Conservation (phyloP, 805 yeast species). For the Yueomyces sp. region DNA sequence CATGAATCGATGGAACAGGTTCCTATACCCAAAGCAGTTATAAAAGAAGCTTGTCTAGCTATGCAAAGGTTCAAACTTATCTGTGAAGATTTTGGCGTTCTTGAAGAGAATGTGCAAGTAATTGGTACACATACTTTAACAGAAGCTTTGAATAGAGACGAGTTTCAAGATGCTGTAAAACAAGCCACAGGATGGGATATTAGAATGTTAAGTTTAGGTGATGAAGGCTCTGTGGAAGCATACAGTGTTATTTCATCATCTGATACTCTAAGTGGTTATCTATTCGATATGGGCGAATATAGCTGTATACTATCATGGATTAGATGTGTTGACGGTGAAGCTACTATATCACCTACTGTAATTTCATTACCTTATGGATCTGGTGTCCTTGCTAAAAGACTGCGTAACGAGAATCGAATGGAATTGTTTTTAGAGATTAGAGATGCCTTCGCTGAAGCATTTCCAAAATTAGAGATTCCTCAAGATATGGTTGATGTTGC, state of each 20-base stretch:
- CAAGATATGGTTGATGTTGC: constrained; percentile 37
- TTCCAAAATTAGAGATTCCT: constrained; percentile 41
- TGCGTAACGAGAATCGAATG: constrained; percentile 37
- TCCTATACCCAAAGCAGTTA: constrained; percentile 45
- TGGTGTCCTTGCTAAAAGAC: constrained; percentile 46
- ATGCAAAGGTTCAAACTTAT: constrained; percentile 55
- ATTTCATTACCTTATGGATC: constrained; percentile 65
- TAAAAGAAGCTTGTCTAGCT: constrained; percentile 46
- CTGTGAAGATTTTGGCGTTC: constrained; percentile 65
- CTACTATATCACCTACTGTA: constrained; percentile 41
- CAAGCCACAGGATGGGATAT: constrained; percentile 59
- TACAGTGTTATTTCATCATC: constrained; percentile 67
- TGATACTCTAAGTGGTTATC: constrained; percentile 50
- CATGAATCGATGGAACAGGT: constrained; percentile 27
- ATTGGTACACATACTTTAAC: constrained; percentile 69
- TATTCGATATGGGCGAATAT: constrained; percentile 66
- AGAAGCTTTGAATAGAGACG: constrained; percentile 50
- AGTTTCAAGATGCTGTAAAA: constrained; percentile 40
- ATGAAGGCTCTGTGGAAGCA: constrained; percentile 56
- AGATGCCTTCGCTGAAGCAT: constrained; percentile 35
- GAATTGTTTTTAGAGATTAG: constrained; percentile 41
- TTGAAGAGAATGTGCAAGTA: constrained; percentile 43
- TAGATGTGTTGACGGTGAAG: constrained; percentile 39
- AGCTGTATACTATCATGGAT: constrained; percentile 62
- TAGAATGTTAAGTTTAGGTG: constrained; percentile 42